These are phyloP conservation scores for Solanum hybrid DNA, from an alignment of 305 asterid genomes.

Conservation along the genomic window DNA sequence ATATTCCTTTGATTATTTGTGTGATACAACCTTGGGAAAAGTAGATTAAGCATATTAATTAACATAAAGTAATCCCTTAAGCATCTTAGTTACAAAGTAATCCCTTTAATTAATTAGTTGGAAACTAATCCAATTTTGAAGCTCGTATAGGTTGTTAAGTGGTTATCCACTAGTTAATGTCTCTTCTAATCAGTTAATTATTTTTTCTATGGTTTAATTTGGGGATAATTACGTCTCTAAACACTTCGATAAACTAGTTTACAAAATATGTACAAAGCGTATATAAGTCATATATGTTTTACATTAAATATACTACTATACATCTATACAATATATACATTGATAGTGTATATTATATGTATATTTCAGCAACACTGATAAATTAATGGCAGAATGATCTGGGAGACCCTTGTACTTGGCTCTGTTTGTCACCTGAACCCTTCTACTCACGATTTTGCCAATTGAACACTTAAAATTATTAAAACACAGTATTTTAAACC, in stretches of 20 bases:
- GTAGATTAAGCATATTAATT: conserved; percentile 5
- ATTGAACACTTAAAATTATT: no score
- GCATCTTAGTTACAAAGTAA: not conserved
- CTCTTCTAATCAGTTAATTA: not conserved
- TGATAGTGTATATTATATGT: not conserved
- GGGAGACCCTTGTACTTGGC: no score
- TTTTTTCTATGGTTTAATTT: not conserved
- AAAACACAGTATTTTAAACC: no score
- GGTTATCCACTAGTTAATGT: not conserved
- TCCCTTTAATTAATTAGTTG: not conserved
- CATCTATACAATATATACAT: not conserved
- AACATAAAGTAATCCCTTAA: not conserved
- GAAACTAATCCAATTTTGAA: not conserved
- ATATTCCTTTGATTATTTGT: not conserved
- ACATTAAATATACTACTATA: no score
- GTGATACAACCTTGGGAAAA: not conserved
- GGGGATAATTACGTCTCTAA: not conserved
- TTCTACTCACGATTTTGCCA: no score
- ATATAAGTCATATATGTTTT: no score
- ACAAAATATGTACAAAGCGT: not conserved
- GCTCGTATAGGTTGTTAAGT: conserved; percentile 1
- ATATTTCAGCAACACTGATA: not conserved
- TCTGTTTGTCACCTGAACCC: no score
- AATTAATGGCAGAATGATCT: not conserved
- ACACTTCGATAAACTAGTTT: not conserved